Evolutionary conservation across 768 basidiomycete species (phyloP).

Genomic region (Amanita subjunquillea): DNA sequence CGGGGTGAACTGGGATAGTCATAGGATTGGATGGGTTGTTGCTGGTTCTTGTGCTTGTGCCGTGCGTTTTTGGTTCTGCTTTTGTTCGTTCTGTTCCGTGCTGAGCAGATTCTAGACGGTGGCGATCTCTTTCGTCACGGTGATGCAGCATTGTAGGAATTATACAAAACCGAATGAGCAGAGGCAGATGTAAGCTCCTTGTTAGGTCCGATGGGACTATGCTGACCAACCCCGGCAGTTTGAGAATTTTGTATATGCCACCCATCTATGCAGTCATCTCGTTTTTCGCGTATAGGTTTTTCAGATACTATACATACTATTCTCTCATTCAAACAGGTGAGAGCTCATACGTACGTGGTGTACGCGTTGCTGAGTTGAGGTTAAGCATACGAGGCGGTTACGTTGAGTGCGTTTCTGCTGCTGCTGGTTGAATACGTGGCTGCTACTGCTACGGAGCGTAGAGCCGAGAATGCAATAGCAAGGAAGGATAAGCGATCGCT

Average conservation of each 20-base stretch:
- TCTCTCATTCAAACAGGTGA: conserved; percentile 35
- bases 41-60: conserved; percentile 49
- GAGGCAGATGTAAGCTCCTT: conserved; percentile 59
- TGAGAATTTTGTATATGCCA: conserved; percentile 83
- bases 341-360: conserved; percentile 4
- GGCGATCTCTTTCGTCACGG: conserved; percentile 44
- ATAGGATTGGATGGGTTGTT: conserved; percentile 67
- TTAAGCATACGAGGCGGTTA: conserved; percentile 69
- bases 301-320: conserved; percentile 56
- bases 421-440: conserved; percentile 83
- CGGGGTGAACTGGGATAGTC: conserved; percentile 46
- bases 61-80: conserved; percentile 22
- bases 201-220: neutral
- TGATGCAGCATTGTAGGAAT: conserved; percentile 52
- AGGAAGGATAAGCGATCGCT: conserved; percentile 72
- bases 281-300: conserved; percentile 80
- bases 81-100: neutral
- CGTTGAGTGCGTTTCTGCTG: conserved; percentile 81
- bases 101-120: conserved; percentile 34
- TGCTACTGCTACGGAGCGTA: conserved; percentile 49
- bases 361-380: conserved; percentile 3
- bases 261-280: conserved; percentile 73
- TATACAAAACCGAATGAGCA: conserved; percentile 67
- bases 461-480: conserved; percentile 55
- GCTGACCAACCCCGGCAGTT: conserved; percentile 22